Base-by-base conservation (phyloP, 768 basidiomycete species). In the Kwoniella dejecticola region DNA sequence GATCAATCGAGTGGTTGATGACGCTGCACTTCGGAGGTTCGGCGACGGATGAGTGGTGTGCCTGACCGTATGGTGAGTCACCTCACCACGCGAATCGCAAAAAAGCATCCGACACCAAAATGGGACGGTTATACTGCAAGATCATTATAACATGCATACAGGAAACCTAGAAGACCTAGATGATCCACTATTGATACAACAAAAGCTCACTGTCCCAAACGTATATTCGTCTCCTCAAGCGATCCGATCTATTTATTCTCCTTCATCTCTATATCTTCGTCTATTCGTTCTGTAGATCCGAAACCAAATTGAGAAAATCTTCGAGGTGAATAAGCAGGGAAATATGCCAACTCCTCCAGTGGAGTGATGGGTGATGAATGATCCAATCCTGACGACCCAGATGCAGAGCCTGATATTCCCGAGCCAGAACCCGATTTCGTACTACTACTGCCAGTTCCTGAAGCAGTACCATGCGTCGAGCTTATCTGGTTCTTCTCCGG, bases 301-400 rank as follows among this genome's bases (percentile, higher is more conserved):
- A 19, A n/a, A 13, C 19, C 41, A 42, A 42, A 42, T 7, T 21
- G 15, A 27, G 48, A 50, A 10, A 36, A 0, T 12, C 48, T 50
- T 24, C 48, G 4, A 10, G 27, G 48, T 5, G 30, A 30, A 31
- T 7, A 12, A 10, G 29, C 17, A 0, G 58, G 31, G 58, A 41
- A 60, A 30, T 50, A 48, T 23, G 27, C 21, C 24, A 55, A 27
- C 26, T 55, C 60, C 15, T 55, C 60, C 26, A 46, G 13, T 1
- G 60, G 60, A 15, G 60, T 62, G 6, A 48, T 19, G 1, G 52
- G 52, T 13, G 53, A 54, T 3, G 44, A 40, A 7, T 17, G 38
- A 29, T 31, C 29, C 24, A 30, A 36, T 38, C 30, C 19, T 36
- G 58, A 60, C 0, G 58, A 52, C 1, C 36, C 29, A 19, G 29